Percentiles rank a stretch among this genome's conserved stretches.
These are phyloP conservation scores for Syzygium jambos DNA, from an alignment of 345 rosid genomes.

Conservation along the genomic window DNA sequence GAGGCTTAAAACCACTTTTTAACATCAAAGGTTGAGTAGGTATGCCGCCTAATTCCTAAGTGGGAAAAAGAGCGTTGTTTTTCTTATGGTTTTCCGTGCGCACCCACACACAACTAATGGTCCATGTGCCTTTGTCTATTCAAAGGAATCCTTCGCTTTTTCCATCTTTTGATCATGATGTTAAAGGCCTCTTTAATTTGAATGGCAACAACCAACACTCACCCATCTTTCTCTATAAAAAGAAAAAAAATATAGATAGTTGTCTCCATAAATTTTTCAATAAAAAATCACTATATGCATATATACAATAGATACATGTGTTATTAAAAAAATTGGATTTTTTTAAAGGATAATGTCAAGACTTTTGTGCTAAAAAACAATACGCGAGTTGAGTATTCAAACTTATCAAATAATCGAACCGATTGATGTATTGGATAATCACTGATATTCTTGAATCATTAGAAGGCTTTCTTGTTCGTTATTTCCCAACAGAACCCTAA, in stretches of 20 bases:
- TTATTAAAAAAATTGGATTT: neutral
- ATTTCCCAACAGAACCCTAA: neutral
- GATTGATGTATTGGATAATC: neutral
- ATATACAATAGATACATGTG: neutral
- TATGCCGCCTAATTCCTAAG: neutral
- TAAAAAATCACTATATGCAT: neutral
- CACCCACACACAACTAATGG: conserved; percentile 1
- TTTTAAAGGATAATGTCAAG: neutral
- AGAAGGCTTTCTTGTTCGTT: neutral
- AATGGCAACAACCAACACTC: neutral
- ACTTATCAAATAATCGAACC: neutral
- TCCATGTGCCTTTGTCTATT: conserved; percentile 32
- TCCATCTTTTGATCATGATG: conserved; percentile 6
- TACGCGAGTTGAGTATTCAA: neutral
- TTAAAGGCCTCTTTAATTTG: conserved; percentile 22
- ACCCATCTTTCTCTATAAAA: neutral
- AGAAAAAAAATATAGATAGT: neutral
- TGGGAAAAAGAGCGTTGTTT: neutral
- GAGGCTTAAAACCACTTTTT: neutral
- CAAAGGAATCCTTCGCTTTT: conserved; percentile 24
- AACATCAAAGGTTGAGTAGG: neutral
- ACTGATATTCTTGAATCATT: neutral
- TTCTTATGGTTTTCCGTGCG: conserved; percentile 31
- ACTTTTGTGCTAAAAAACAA: neutral
- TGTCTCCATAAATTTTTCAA: neutral